Evolutionary conservation across 2,329 filamentous ascomycete genomes (phyloP).

Genomic region (Fusarium napiforme): DNA sequence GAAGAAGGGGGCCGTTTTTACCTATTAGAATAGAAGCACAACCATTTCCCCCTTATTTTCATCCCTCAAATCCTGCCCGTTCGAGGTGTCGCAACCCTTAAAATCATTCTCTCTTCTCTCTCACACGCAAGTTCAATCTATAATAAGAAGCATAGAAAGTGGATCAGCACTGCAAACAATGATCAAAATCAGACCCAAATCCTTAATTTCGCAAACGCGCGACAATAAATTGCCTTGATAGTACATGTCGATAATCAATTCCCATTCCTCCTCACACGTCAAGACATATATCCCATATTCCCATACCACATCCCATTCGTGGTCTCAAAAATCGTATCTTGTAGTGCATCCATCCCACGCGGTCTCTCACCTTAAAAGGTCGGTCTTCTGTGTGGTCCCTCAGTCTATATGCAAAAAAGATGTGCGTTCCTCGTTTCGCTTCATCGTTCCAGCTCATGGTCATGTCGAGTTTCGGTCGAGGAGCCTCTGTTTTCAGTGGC

Average conservation of each 20-base stretch:
- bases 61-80: background rate
- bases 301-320: slow-evolving; percentile 36
- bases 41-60: background rate
- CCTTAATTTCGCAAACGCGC: slow-evolving; percentile 32
- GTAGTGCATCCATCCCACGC: slow-evolving; percentile 23
- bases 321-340: slow-evolving; percentile 35
- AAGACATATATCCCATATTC: slow-evolving; percentile 34
- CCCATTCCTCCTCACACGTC: slow-evolving; percentile 27
- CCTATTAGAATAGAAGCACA: background rate
- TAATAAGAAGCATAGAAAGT: background rate
- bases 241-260: slow-evolving; percentile 42
- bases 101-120: too few species aligned
- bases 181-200: slow-evolving; percentile 24
- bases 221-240: slow-evolving; percentile 39
- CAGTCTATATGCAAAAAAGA: slow-evolving; percentile 43
- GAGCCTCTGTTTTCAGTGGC: slow-evolving; percentile 32
- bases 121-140: background rate
- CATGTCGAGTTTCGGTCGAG: background rate
- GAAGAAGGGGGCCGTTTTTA: background rate
- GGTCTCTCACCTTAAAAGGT: slow-evolving; percentile 31
- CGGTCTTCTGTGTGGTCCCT: slow-evolving; percentile 36
- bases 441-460: background rate
- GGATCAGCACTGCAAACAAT: background rate
- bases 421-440: slow-evolving; percentile 31
- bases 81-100: background rate